Percentiles rank a stretch among this genome's conserved stretches.
Conservation (phyloP, 208 protist species). For the Leishmania guyanensis region DNA sequence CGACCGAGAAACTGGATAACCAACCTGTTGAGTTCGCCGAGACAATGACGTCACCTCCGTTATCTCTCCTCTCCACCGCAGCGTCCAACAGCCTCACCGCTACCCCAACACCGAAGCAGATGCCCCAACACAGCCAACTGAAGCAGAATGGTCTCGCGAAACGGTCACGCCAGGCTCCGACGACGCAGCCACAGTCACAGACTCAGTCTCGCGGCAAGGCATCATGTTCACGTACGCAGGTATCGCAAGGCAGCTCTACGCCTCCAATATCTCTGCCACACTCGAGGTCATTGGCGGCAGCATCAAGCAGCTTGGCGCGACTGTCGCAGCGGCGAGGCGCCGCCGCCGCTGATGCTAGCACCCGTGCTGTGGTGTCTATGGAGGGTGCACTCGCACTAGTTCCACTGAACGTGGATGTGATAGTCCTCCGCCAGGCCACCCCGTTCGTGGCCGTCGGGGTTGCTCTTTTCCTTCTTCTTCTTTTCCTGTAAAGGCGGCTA, state of each 20-base stretch:
- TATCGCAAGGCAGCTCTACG: neutral
- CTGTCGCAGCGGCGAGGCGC: neutral
- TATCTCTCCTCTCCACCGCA: neutral
- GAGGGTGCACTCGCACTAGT: neutral
- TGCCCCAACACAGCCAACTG: neutral
- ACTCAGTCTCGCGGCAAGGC: neutral
- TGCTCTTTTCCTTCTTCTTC: constrained; percentile 19
- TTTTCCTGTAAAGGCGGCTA: constrained; percentile 12
- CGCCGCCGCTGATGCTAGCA: neutral
- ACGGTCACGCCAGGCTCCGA: neutral
- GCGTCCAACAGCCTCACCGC: neutral
- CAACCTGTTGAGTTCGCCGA: neutral
- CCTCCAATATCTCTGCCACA: neutral
- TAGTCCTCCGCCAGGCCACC: constrained; percentile 21
- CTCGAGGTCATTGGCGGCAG: neutral
- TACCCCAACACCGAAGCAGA: neutral
- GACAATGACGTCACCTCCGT: neutral
- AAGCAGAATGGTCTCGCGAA: neutral
- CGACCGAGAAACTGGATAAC: neutral
- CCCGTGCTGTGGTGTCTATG: neutral
- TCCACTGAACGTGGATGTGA: constrained; percentile 8
- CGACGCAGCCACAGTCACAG: neutral
- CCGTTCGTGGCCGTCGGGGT: constrained; percentile 27
- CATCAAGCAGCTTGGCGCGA: neutral
- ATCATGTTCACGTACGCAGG: neutral